Evolutionary conservation across 441 rosid species (phyloP).

Genomic region (Jatropha multifida): DNA sequence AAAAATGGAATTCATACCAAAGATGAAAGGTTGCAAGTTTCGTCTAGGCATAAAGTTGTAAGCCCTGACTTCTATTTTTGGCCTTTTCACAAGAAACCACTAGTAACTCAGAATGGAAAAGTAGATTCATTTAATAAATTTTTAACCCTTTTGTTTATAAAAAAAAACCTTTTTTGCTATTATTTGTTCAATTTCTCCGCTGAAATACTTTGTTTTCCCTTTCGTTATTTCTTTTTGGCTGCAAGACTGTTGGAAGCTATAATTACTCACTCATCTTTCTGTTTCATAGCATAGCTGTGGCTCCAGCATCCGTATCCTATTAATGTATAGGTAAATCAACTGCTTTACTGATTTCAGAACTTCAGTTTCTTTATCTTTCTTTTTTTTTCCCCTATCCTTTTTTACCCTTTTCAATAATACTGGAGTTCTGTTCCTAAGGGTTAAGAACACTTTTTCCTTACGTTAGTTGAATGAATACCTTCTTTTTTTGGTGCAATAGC

Average conservation of each 20-base stretch:
- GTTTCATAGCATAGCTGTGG: conserved; percentile 49
- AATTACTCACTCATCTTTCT: background rate
- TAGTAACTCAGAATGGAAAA: background rate
- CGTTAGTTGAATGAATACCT: background rate
- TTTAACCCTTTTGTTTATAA: background rate
- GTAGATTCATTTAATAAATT: background rate
- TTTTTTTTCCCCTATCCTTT: background rate
- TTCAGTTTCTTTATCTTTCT: background rate
- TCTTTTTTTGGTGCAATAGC: background rate
- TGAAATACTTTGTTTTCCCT: background rate
- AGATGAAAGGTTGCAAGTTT: background rate
- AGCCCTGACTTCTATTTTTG: background rate
- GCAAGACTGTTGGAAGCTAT: conserved; percentile 3
- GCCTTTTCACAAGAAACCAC: background rate
- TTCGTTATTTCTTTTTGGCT: background rate
- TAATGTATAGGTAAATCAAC: conserved; percentile 47
- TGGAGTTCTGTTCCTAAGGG: background rate
- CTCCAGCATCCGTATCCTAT: conserved; percentile 41
- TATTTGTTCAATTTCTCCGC: background rate
- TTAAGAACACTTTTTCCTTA: background rate
- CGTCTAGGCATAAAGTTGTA: background rate
- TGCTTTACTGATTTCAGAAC: background rate
- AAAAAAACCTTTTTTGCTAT: too few relatives aligned
- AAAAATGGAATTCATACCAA: too few relatives aligned
- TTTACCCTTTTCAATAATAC: background rate